Base-by-base conservation (phyloP, 164 flowering plant genomes). In the Santalum album region DNA sequence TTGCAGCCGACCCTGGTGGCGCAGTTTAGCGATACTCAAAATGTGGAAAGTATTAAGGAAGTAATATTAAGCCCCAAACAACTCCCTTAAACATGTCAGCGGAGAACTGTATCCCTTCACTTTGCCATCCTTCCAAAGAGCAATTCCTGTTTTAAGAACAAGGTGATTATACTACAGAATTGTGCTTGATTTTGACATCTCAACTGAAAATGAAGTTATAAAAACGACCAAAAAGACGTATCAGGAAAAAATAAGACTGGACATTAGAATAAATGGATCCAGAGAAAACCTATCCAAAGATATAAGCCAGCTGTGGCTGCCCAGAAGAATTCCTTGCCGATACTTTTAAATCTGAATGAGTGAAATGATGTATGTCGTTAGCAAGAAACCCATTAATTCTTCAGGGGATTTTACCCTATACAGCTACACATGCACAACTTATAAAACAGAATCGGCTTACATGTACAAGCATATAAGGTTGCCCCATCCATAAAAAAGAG, bases 401-500 rank as follows among this genome's bases (percentile, higher is more conserved):
- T 3, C 34, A 29, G 34, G 34, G 6, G 9, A 29, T 38, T 38
- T 10, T 1, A 38, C n/a, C n/a, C 23, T 12, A 15, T 12, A 20
- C 29, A 46, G 29, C 9, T 12, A 16, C 17, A 16, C 29, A 11
- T 10, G 29, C 34, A 52, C 19, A 25, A 12, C 12, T 2, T 10
- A 46, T 22, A 35, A 45, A 24, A 20, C 12, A 7, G 16, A 34
- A 26, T 25, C 6, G 38, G 29, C 72, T 68, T 73, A 92, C 96
- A 74, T 72, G 72, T 80, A 86, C 75, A 88, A 49, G 74, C 88
- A 80, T 21, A 75, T 43, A 45, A 92, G 77, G 60, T 88, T 92
- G 9, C 94, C 96, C 82, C 89, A 87, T 57, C 96, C 97, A 62
- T 83, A 76, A 26, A 89, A 73, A 47, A 89, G 43, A 42, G 90